Evolutionary conservation across 2,329 filamentous ascomycete species (phyloP), one percentile per base, ranked within the genome.

Genomic region (Aspergillus bombycis): DNA sequence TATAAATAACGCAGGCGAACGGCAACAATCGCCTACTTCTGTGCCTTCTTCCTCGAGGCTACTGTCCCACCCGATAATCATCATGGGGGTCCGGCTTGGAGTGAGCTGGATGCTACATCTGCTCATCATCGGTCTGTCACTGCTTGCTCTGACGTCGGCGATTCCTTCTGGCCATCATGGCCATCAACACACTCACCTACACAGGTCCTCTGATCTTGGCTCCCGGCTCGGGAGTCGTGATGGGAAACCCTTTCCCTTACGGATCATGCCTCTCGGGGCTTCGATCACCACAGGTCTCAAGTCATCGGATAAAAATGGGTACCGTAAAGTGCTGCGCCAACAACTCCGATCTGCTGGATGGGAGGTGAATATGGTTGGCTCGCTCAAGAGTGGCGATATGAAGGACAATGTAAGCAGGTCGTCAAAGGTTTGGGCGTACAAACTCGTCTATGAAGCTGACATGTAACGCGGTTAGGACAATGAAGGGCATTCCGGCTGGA

Each of bases 401-500:
- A 21, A 60, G 5, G 64, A 72, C 48, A 71, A 72, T 57, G 70
- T 72, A 21, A 58, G 70, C 53, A 26, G 23, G 16, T 54, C 21
- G 19, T 19, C 21, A 10, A 7, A 5, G 9, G 11, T 10, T 28
- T 43, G 2, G 43, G 23, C n/a, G 12, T 6, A 2, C 50, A 14
- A 36, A 14, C 34, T 30, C 8, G 19, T 26, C 30, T 7, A 62
- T 50, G 30, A 56, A 45, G 46, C 43, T 21, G 23, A 60, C 48
- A 28, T 41, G 5, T 30, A 21, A 52, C 36, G 5, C n/a, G 2
- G 23, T 9, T 58, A 73, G 71, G 61, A 67, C 9, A 67, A 72
- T 23, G 71, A 74, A 56, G 72, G 70, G 5, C 66, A 70, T 26
- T 52, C 63, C 10, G 71, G 72, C 16, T 66, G 61, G 48, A 61